Conservation (phyloP, 331 rosid species). For the Pyracantha coccinea region DNA sequence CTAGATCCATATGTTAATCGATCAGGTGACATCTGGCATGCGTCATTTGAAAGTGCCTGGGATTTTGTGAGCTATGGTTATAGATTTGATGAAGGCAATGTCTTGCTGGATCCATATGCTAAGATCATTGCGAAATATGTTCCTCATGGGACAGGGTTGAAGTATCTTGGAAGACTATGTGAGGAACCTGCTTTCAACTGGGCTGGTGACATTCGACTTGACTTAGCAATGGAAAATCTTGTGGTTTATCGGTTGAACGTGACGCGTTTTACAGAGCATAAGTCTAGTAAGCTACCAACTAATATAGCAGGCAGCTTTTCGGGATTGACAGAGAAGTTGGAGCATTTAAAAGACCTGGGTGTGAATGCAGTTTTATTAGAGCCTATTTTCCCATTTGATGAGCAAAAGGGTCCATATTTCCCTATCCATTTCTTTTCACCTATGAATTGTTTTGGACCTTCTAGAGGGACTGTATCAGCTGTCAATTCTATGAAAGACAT, state of each 20-base stretch:
- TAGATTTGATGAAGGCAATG: constrained; percentile 27
- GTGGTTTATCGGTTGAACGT: constrained; percentile 68
- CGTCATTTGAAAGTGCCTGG: constrained; percentile 44
- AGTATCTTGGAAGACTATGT: constrained; percentile 50
- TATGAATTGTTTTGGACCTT: constrained; percentile 48
- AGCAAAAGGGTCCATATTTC: constrained; percentile 72
- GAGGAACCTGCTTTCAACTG: constrained; percentile 70
- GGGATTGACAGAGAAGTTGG: constrained; percentile 68
- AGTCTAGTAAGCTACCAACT: constrained; percentile 52
- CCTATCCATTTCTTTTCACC: constrained; percentile 81
- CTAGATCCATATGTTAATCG: constrained; percentile 78
- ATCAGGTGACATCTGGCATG: constrained; percentile 93
- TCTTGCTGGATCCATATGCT: constrained; percentile 79
- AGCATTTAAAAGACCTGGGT: constrained; percentile 66
- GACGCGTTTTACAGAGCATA: constrained; percentile 48
- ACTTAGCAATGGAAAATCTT: constrained; percentile 58
- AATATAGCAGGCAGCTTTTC: constrained; percentile 71
- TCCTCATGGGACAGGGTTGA: constrained; percentile 27
- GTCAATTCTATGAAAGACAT: constrained; percentile 70
- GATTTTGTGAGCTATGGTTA: constrained; percentile 69
- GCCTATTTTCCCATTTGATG: constrained; percentile 70
- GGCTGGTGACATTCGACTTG: constrained; percentile 41
- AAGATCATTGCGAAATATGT: constrained; percentile 41
- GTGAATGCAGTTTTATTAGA: constrained; percentile 75
- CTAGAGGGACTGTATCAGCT: constrained; percentile 50